Evolutionary conservation across 148 eudicot species (phyloP).

Genomic region (Fagopyrum homotropicum): DNA sequence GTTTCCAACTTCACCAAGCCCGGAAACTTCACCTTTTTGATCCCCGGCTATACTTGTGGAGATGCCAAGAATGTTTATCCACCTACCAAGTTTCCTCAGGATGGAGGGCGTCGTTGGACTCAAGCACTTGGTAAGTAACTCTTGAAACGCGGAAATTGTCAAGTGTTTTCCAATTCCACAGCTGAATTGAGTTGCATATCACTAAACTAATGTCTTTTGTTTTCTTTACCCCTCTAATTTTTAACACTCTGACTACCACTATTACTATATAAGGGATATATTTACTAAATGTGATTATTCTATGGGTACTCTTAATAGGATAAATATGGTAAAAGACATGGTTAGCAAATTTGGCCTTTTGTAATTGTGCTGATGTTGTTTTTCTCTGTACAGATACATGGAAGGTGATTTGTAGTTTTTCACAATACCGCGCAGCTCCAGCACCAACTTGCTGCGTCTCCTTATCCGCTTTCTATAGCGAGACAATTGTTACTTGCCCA

Average conservation of each 20-base stretch:
- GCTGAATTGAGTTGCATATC: no score
- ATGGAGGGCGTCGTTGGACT: slow-evolving; percentile 61
- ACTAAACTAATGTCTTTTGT: no score
- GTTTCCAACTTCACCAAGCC: slow-evolving; percentile 19
- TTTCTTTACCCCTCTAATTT: no score
- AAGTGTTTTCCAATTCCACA: not conserved
- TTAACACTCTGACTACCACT: no score
- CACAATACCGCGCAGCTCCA: slow-evolving; percentile 59
- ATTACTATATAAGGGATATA: no score
- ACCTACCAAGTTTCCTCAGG: slow-evolving; percentile 49
- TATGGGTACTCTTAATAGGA: no score
- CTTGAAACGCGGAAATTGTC: no score
- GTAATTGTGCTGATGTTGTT: not conserved
- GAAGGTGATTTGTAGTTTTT: slow-evolving; percentile 57
- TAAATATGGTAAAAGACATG: no score
- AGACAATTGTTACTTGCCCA: slow-evolving; percentile 52
- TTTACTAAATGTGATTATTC: no score
- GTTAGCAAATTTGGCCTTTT: no score
- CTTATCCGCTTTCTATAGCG: slow-evolving; percentile 70
- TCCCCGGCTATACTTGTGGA: slow-evolving; percentile 72
- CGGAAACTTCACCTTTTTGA: slow-evolving; percentile 38
- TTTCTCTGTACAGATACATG: slow-evolving; percentile 43
- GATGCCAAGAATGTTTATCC: slow-evolving; percentile 29
- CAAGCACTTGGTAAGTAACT: slow-evolving; percentile 61
- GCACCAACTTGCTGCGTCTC: slow-evolving; percentile 85